Conservation (phyloP, 1,139 yeast species). For the Kodamaea fungicola region DNA sequence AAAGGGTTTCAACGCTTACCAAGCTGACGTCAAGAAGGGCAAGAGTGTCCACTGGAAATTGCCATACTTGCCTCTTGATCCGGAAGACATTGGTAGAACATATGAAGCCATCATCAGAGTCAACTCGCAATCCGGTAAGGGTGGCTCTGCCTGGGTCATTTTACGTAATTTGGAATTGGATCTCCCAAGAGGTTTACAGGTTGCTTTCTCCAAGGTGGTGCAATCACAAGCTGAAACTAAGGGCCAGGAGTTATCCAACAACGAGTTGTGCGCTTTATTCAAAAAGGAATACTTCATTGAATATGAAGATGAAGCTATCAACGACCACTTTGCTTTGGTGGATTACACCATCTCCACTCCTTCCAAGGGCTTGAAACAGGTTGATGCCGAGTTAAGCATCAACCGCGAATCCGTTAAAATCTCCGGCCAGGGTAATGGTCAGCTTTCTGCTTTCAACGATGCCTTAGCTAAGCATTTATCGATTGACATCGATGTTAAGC, state of each 20-base stretch:
- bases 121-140: conserved; percentile 97
- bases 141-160: conserved; percentile 98
- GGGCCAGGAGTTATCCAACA: conserved; percentile 80
- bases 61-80: conserved; percentile 95
- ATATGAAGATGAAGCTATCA: conserved; percentile 35
- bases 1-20: conserved; percentile 77
- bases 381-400: conserved; percentile 38
- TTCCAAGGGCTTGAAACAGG: conserved; percentile 18
- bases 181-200: conserved; percentile 88
- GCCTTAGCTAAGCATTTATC: conserved; percentile 64
- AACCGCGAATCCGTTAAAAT: conserved; percentile 49
- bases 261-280: conserved; percentile 75
- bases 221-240: conserved; percentile 76
- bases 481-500: conserved; percentile 63
- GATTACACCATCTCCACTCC: conserved; percentile 49
- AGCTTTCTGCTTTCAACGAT: conserved; percentile 84
- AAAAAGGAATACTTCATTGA: conserved; percentile 67
- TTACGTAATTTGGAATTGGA: conserved; percentile 85
- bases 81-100: conserved; percentile 92
- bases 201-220: conserved; percentile 81
- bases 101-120: conserved; percentile 98
- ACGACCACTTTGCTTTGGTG: conserved; percentile 39
- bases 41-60: conserved; percentile 62
- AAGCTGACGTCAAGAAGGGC: conserved; percentile 33
- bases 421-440: conserved; percentile 87